A percentile compares a stretch with the other conserved stretches of the same genome.
These are phyloP conservation scores for Hypoxylon sp. DNA, from an alignment of 2,329 filamentous ascomycete genomes.

Conservation along the genomic window DNA sequence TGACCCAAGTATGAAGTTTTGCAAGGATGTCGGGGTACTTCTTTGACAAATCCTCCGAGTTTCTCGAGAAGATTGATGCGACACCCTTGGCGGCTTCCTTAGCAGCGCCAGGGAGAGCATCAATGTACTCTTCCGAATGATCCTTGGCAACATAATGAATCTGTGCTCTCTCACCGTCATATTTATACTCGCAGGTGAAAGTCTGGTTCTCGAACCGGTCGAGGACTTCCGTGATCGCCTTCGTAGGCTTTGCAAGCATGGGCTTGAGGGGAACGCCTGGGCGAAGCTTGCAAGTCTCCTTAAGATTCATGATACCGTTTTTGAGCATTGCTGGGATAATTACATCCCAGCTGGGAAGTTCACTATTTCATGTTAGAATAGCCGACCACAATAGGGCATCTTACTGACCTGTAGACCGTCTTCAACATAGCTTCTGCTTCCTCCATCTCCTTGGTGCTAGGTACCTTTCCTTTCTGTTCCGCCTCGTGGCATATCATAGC, in stretches of 20 bases:
- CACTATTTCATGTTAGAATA: conserved; percentile 69
- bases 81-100: conserved; percentile 80
- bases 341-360: conserved; percentile 94
- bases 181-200: conserved; percentile 99
- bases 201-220: conserved; percentile 96
- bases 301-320: conserved; percentile 85
- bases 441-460: conserved; percentile 81
- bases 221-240: conserved; percentile 96
- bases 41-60: conserved; percentile 96
- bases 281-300: conserved; percentile 89
- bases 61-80: conserved; percentile 94
- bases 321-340: conserved; percentile 92
- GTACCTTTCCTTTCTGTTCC: conserved; percentile 76
- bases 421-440: conserved; percentile 90
- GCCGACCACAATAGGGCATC: not conserved
- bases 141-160: conserved; percentile 96
- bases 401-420: conserved; percentile 82
- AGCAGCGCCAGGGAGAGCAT: conserved; percentile 71
- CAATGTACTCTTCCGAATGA: conserved; percentile 76
- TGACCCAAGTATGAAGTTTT: conserved; percentile 91
- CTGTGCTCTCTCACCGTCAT: conserved; percentile 97
- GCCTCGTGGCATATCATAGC: conserved; percentile 89
- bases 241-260: conserved; percentile 98
- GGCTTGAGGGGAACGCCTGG: conserved; percentile 96
- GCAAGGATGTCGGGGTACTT: conserved; percentile 97